Conservation (phyloP, 1,284 basidiomycete genomes). For the Serendipita sp. region DNA sequence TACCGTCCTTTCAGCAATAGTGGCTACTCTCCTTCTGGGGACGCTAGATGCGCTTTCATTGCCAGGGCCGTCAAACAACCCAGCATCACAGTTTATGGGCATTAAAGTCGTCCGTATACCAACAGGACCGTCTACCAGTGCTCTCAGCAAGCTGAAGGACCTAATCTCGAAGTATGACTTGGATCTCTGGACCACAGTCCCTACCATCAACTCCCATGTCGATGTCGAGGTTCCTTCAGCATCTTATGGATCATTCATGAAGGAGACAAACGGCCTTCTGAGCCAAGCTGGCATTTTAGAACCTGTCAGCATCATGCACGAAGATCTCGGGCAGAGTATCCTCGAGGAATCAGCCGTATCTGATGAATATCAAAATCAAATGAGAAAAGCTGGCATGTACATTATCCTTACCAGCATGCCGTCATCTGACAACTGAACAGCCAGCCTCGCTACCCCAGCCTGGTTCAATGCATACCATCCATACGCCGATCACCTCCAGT, state of each 20-base stretch:
- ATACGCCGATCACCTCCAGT: slow-evolving; percentile 10
- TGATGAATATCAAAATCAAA: not conserved
- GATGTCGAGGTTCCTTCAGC: not conserved
- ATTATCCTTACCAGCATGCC: not conserved
- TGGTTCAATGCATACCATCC: slow-evolving; percentile 15
- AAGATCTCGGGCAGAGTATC: not conserved
- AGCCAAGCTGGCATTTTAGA: not conserved
- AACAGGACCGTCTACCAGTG: not conserved
- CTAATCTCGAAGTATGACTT: not conserved
- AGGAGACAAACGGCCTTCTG: not conserved
- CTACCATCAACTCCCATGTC: slow-evolving; percentile 1
- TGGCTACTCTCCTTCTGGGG: not conserved
- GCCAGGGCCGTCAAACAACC: not conserved
- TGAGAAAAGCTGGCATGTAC: not conserved
- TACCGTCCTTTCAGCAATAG: not conserved
- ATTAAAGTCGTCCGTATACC: not conserved
- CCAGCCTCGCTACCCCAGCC: not conserved
- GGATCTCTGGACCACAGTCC: not conserved
- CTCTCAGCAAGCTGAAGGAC: not conserved
- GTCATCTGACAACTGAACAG: not conserved
- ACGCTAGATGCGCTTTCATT: not conserved
- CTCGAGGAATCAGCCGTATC: not conserved
- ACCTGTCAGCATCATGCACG: slow-evolving; percentile 4
- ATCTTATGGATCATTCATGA: not conserved
- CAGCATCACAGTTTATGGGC: not conserved